Percentiles rank a stretch among this genome's conserved stretches.
Evolutionary conservation across 1,284 basidiomycete genomes (phyloP).

Genomic region (Coniferiporia weirii): DNA sequence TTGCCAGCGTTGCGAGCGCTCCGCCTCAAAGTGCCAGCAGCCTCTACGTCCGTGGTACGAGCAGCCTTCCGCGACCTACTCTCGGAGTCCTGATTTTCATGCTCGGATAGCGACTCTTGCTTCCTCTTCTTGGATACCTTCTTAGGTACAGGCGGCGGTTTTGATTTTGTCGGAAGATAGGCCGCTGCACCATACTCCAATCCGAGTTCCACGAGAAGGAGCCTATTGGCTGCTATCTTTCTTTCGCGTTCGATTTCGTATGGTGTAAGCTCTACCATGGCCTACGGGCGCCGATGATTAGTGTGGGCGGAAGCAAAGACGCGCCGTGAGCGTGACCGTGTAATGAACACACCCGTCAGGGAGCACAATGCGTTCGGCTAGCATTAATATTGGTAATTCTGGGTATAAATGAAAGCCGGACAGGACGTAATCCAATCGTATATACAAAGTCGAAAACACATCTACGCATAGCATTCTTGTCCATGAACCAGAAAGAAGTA

Average conservation of each 20-base stretch:
- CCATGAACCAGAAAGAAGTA: not conserved
- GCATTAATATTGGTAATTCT: not conserved
- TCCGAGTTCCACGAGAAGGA: conserved; percentile 37
- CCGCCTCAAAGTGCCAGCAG: conserved; percentile 37
- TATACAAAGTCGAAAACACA: not conserved
- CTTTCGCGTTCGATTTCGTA: conserved; percentile 44
- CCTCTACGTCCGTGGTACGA: conserved; percentile 22
- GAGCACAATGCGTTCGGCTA: no score
- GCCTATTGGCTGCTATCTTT: conserved; percentile 49
- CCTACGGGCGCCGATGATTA: not conserved
- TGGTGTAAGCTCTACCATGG: conserved; percentile 32
- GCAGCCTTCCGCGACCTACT: conserved; percentile 5
- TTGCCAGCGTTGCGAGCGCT: conserved; percentile 62
- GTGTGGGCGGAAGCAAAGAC: not conserved
- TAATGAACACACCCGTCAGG: no score
- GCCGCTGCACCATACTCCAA: conserved; percentile 31
- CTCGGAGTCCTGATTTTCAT: conserved; percentile 3
- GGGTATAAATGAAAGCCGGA: not conserved
- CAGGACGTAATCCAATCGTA: not conserved
- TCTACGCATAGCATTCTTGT: not conserved
- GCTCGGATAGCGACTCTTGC: conserved; percentile 7
- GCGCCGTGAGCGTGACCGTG: not conserved
- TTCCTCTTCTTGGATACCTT: conserved; percentile 22
- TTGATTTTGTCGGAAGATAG: conserved; percentile 5
- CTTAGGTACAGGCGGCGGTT: conserved; percentile 4